Evolutionary conservation across 2,329 filamentous ascomycete species (phyloP).

Genomic region (Trichoderma endophyticum): DNA sequence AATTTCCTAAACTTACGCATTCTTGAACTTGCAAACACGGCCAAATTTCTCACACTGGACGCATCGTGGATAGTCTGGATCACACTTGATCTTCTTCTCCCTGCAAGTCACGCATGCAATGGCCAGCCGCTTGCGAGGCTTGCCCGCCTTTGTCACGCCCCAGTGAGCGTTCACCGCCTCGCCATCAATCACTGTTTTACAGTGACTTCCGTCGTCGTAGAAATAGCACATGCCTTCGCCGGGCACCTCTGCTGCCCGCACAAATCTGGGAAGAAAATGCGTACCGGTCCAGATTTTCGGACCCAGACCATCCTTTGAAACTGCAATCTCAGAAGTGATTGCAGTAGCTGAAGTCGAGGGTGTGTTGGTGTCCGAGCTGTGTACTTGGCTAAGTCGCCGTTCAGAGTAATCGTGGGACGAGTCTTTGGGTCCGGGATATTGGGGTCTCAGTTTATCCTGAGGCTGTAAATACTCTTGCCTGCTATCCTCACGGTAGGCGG

Average conservation of each 20-base stretch:
- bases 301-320: constrained; percentile 58
- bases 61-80: constrained; percentile 82
- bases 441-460: constrained; percentile 35
- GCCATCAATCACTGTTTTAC: constrained; percentile 79
- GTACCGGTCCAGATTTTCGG: constrained; percentile 69
- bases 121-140: constrained; percentile 84
- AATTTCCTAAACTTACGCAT: constrained; percentile 63
- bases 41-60: constrained; percentile 92
- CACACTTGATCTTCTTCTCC: constrained; percentile 97
- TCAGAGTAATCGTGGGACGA: constrained; percentile 28
- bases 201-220: constrained; percentile 80
- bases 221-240: constrained; percentile 82
- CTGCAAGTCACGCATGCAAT: constrained; percentile 91
- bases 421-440: constrained; percentile 38
- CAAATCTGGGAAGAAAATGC: constrained; percentile 64
- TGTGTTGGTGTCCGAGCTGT: constrained; percentile 25
- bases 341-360: constrained; percentile 30
- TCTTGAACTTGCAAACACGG: constrained; percentile 78
- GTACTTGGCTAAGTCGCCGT: constrained; percentile 25
- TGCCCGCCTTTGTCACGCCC: constrained; percentile 92
- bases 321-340: constrained; percentile 40
- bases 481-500: constrained; percentile 38
- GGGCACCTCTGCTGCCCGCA: constrained; percentile 63
- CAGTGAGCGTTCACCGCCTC: constrained; percentile 86
- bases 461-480: constrained; percentile 42